Base-by-base conservation (phyloP, 306 rosid genomes). In the Pyrus bretschneideri region DNA sequence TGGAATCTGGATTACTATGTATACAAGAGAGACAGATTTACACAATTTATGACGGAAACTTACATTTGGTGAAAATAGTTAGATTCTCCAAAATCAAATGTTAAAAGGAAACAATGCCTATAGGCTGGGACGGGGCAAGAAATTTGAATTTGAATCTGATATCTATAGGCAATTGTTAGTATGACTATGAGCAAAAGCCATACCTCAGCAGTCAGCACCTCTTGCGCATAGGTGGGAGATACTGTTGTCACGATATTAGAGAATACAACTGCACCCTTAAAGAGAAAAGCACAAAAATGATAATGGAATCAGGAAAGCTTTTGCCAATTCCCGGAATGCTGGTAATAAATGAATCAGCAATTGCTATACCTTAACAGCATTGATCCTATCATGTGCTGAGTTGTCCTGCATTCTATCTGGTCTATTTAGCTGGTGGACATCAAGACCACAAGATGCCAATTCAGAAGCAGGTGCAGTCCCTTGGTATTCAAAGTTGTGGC, bases 401-500 rank as follows among this genome's bases (percentile, higher is more conserved):
- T 91, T 82, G 82, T 95, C 99, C 83, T 91, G 99, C 96, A 95
- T 92, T 80, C 97, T 90, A 75, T 95, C 99, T 77, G 91, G 88
- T 84, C 90, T 85, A 60, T 87, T 89, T 79, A 90, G 85, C 69
- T 86, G 88, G 79, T 81, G 60, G 66, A 80, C 88, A 73, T 90
- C 92, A 82, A 95, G 99, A 77, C 99, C 99, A 72, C 97, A 95
- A 35, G 87, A 87, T 75, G 83, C 88, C 82, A 95, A 80, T 70
- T 90, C 91, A 55, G 96, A 88, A 82, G 97, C 96, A 73, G 87
- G 82, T 40, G 97, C 92, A 80, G 79, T 83, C 79, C 99, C 99
- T 82, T 95, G 99, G 85, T 95, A 95, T 83, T 95, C 97, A 86
- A 95, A 95, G 80, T 95, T 95, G 88, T 95, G 99, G 87, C 99